These are phyloP conservation scores for Acer negundo DNA, from an alignment of 345 rosid genomes.

Conservation along the genomic window DNA sequence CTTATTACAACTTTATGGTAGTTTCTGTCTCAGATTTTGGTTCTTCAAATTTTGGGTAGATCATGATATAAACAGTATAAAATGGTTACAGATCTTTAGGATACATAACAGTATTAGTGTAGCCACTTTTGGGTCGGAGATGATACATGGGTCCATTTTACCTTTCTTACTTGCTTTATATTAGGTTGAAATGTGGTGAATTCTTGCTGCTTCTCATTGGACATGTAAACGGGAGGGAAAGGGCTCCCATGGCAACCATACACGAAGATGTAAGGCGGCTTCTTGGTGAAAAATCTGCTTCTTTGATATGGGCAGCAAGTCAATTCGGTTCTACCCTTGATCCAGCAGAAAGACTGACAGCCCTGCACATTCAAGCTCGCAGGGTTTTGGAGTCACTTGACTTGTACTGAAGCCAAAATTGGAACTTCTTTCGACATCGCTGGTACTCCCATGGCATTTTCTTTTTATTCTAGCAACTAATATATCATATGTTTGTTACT, in stretches of 20 bases:
- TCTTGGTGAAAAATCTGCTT: conserved; percentile 92
- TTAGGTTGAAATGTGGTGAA: conserved; percentile 94
- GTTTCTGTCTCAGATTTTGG: neutral
- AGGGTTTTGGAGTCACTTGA: conserved; percentile 91
- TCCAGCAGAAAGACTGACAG: conserved; percentile 82
- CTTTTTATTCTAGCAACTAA: neutral
- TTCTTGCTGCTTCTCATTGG: conserved; percentile 90
- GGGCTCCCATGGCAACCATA: conserved; percentile 76
- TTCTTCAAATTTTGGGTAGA: neutral
- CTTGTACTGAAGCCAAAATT: conserved; percentile 44
- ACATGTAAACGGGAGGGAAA: conserved; percentile 80
- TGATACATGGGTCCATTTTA: neutral
- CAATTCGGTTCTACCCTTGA: conserved; percentile 86
- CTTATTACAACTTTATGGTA: neutral
- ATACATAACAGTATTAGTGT: neutral
- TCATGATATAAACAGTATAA: neutral
- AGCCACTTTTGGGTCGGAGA: no score
- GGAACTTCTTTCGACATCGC: neutral
- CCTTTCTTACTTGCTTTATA: neutral
- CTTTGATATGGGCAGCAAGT: conserved; percentile 98
- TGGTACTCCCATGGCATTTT: neutral
- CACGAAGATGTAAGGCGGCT: conserved; percentile 85
- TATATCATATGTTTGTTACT: neutral
- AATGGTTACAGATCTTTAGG: neutral
- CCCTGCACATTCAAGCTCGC: conserved; percentile 88